phyloP scores from a whole-genome alignment of 768 basidiomycete genomes.

The Boletales sp. region DNA sequence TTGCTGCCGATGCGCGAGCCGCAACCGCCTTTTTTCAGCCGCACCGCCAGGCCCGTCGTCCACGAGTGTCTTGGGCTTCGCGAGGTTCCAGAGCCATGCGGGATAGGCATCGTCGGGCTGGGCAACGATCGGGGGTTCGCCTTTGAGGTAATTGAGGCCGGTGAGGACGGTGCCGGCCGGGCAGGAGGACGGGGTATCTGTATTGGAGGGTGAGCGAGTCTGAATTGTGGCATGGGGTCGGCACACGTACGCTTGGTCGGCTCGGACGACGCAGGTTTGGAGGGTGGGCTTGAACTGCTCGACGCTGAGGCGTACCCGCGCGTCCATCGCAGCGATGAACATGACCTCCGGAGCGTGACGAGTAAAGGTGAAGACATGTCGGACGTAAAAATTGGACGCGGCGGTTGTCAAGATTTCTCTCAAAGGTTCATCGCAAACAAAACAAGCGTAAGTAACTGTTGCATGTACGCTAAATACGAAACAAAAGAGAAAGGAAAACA shows the following conservation, averaged over 20 bases:
- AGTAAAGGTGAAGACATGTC: slow-evolving; percentile 23
- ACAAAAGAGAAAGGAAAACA: slow-evolving; percentile 22
- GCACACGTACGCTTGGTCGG: slow-evolving; percentile 17
- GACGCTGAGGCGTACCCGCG: slow-evolving; percentile 16
- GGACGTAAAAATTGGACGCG: neutral
- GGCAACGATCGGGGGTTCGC: slow-evolving; percentile 72
- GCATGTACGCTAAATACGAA: slow-evolving; percentile 1
- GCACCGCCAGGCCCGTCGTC: slow-evolving; percentile 77
- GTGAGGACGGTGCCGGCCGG: slow-evolving; percentile 66
- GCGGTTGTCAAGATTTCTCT: too few relatives aligned
- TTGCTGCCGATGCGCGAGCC: slow-evolving; percentile 58
- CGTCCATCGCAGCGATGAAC: slow-evolving; percentile 1
- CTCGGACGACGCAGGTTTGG: slow-evolving; percentile 9
- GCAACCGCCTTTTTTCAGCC: slow-evolving; percentile 51
- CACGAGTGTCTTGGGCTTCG: slow-evolving; percentile 54
- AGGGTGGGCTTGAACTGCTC: slow-evolving; percentile 1
- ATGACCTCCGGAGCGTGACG: slow-evolving; percentile 9
- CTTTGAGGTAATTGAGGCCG: slow-evolving; percentile 83
- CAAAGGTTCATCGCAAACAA: too few relatives aligned
- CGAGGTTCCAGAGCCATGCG: slow-evolving; percentile 81
- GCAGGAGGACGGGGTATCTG: slow-evolving; percentile 54
- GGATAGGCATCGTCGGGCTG: slow-evolving; percentile 83
- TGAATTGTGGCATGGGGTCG: neutral
- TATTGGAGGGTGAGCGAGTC: neutral
- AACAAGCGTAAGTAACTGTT: neutral